Conservation (phyloP, 345 rosid genomes). For the Sonneratia caseolaris region DNA sequence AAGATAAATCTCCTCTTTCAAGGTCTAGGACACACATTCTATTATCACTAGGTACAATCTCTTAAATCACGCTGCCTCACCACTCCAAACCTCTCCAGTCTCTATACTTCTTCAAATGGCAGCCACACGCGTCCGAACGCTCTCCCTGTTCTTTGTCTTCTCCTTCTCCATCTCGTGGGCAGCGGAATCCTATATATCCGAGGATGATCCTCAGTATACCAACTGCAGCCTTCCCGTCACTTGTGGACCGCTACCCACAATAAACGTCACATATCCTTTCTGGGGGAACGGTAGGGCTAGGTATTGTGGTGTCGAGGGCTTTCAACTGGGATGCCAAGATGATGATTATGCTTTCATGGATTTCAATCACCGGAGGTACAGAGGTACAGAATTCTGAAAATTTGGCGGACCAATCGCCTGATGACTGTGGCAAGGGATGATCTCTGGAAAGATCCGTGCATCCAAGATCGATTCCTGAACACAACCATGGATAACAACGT, state of each 20-base stretch:
- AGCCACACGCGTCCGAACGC: not conserved
- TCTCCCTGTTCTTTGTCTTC: not conserved
- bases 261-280: not conserved
- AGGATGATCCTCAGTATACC: not conserved
- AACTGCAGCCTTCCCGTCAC: not conserved
- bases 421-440: slow-evolving; percentile 21
- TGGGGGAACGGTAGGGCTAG: slow-evolving; percentile 17
- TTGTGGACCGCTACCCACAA: not conserved
- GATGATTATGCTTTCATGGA: not conserved
- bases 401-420: not conserved
- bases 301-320: slow-evolving; percentile 28
- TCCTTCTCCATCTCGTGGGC: not conserved
- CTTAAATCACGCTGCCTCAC: no score
- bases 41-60: no score
- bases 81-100: not conserved
- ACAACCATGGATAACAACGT: not conserved
- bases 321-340: slow-evolving; percentile 22
- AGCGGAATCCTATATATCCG: not conserved
- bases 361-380: not conserved
- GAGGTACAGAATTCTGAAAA: not conserved
- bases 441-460: not conserved
- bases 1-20: no score
- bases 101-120: not conserved
- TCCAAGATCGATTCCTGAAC: slow-evolving; percentile 8
- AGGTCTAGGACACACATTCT: no score